phyloP scores from a whole-genome alignment of 1,284 basidiomycete species.

The Peniophora sp. region DNA sequence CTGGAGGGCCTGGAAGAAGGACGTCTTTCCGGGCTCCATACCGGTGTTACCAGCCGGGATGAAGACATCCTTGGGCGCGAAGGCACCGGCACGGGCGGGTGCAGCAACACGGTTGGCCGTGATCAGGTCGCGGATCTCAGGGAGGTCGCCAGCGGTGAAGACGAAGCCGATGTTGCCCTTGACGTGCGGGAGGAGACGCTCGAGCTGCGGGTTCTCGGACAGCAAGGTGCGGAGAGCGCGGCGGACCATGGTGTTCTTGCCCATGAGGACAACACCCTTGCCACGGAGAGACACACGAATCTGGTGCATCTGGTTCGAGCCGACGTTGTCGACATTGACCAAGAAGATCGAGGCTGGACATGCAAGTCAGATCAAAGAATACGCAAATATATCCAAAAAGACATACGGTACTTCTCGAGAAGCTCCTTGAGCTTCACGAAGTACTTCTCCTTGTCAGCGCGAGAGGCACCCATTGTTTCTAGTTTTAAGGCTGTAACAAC shows the following conservation, averaged over 20 bases:
- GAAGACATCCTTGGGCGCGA: constrained; percentile 86
- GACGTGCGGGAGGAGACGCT: constrained; percentile 93
- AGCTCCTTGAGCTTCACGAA: constrained; percentile 94
- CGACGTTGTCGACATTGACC: constrained; percentile 99
- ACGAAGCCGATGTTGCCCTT: constrained; percentile 99
- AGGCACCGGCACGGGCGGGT: constrained; percentile 96
- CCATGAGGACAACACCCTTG: constrained; percentile 97
- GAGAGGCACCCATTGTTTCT: constrained; percentile 82
- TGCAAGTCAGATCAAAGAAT: neutral
- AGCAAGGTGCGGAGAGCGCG: constrained; percentile 92
- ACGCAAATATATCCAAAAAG: neutral
- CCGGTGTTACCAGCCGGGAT: constrained; percentile 97
- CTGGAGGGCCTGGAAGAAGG: constrained; percentile 99
- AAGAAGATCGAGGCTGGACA: constrained; percentile 89
- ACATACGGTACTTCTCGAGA: constrained; percentile 84
- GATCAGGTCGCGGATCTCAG: constrained; percentile 91
- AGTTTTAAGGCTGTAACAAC: constrained; percentile 13
- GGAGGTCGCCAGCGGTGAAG: constrained; percentile 90
- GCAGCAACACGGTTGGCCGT: constrained; percentile 96
- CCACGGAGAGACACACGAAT: constrained; percentile 96
- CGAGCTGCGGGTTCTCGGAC: constrained; percentile 87
- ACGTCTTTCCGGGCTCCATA: constrained; percentile 99
- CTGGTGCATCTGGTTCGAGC: constrained; percentile 99
- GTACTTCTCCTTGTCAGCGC: constrained; percentile 89
- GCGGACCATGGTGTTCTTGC: constrained; percentile 99